Base-by-base conservation (phyloP, 73 alveolate genomes). In the Tetrahymena borealis region DNA sequence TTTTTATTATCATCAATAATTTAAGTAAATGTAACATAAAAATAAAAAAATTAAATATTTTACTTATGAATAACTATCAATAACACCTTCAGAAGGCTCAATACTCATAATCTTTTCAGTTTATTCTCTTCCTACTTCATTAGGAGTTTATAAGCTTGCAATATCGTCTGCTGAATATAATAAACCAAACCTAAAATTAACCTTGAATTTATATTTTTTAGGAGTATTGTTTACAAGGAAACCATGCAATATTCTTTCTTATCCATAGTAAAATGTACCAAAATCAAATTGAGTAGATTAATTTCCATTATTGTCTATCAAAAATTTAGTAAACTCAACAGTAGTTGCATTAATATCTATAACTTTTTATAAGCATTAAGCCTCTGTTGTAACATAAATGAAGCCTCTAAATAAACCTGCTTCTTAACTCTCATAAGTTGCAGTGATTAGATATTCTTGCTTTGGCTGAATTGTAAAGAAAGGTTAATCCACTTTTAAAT, bases 161-260 rank as follows among this genome's bases (percentile, higher is more conserved):
- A 96, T 94, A 40, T 95, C 97, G 92, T 97, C 97, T 78, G 97
- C 99, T 91, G 97, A 96, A 90, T 98, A 95, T 39, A 97, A 94
- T 42, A 97, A 94, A 78, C 99, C 99, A 41, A 96, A 97, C 94
- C 97, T 96, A 78, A 98, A 97, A 91, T 96, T 96, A 90, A 98
- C 96, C 42, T 96, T 97, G 94, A 94, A 98, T 90, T 94, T 94
- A 91, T 96, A 97, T 60, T 96, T 96, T 94, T 96, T 97, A 11
- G 99, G 99, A 3, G 99, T 99, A 94, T 98, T 98, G 94, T 98
- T 98, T 24, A 98, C 99, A 77, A 98, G 91, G 94, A 96, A 98
- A 11, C 99, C 99, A 39, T 97, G 97, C 91, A 98, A 94, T 92
- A 97, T 97, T 95, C 98, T 96, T 79, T 93, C 94, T 94, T 98